Evolutionary conservation across 495 filamentous ascomycete genomes (phyloP).

Genomic region (Achaetomiella virescens): DNA sequence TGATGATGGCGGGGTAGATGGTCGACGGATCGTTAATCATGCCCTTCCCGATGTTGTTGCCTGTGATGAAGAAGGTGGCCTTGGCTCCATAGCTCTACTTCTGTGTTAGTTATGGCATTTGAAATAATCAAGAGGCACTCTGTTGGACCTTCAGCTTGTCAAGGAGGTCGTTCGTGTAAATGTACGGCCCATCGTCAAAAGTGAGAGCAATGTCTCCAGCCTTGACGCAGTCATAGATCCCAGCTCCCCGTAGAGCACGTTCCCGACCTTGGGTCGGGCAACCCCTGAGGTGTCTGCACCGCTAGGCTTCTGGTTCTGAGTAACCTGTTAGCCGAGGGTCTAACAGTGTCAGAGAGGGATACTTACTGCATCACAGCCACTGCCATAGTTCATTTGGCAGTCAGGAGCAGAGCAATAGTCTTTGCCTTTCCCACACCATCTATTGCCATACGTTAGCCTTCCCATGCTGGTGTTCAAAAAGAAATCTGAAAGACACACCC

Average conservation of each 20-base stretch:
- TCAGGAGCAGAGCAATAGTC: conserved; percentile 64
- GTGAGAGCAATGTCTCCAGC: conserved; percentile 65
- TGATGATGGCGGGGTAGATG: conserved; percentile 56
- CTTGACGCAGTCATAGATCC: conserved; percentile 60
- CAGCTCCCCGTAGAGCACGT: conserved; percentile 53
- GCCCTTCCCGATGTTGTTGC: conserved; percentile 68
- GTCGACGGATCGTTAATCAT: conserved; percentile 55
- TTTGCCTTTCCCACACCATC: conserved; percentile 53
- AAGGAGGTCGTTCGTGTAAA: conserved; percentile 63
- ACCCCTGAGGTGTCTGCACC: conserved; percentile 56
- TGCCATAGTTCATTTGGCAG: conserved; percentile 62
- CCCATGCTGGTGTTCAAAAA: conserved; percentile 11
- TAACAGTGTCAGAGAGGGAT: background rate
- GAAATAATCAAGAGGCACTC: background rate
- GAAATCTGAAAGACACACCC: conserved; percentile 35
- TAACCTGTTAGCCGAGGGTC: conserved; percentile 3
- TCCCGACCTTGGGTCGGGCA: conserved; percentile 52
- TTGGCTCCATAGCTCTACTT: conserved; percentile 53
- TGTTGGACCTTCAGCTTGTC: conserved; percentile 50
- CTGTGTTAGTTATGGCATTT: conserved; percentile 12
- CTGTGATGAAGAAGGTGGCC: conserved; percentile 76
- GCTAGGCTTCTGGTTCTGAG: conserved; percentile 49
- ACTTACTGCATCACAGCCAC: conserved; percentile 55
- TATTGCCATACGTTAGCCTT: conserved; percentile 35
- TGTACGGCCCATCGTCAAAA: conserved; percentile 71